A percentile compares a stretch with the other conserved stretches of the same genome.
Conservation (phyloP, 2,329 filamentous ascomycete genomes). For the Calonectria ilicicola region DNA sequence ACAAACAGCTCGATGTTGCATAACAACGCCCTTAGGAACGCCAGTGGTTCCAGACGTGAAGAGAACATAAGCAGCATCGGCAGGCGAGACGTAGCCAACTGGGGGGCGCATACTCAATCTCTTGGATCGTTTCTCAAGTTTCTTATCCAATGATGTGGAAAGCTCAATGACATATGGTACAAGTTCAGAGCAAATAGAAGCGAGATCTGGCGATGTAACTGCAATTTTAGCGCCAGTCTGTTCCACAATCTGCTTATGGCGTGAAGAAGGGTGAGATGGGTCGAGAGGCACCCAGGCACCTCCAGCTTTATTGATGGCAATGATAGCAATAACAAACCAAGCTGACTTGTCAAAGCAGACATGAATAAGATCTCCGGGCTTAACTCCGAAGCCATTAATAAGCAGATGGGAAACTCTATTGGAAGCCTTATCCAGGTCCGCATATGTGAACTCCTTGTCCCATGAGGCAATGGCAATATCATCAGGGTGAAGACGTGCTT, state of each 20-base stretch:
- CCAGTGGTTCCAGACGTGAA: constrained; percentile 45
- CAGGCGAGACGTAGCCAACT: neutral
- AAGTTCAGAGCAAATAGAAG: neutral
- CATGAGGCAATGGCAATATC: constrained; percentile 38
- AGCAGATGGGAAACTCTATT: constrained; percentile 20
- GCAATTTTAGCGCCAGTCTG: constrained; percentile 1
- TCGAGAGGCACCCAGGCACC: constrained; percentile 14
- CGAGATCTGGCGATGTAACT: neutral
- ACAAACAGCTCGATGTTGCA: constrained; percentile 33
- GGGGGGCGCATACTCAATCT: neutral
- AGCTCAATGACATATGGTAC: constrained; percentile 3
- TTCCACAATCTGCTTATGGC: neutral
- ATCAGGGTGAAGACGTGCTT: constrained; percentile 11
- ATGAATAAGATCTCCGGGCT: constrained; percentile 16
- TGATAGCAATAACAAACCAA: constrained; percentile 6
- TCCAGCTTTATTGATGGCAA: constrained; percentile 13
- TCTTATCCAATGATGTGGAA: neutral
- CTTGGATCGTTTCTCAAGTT: constrained; percentile 2
- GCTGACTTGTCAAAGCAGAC: constrained; percentile 21
- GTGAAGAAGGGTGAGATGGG: neutral
- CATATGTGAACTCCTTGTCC: constrained; percentile 41
- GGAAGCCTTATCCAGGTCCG: constrained; percentile 21
- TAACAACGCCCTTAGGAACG: constrained; percentile 37
- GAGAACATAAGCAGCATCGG: constrained; percentile 29
- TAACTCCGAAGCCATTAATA: constrained; percentile 12